Evolutionary conservation across 2,329 filamentous ascomycete species (phyloP), one percentile per base, ranked within the genome.

Genomic region (Xylaria sp.): DNA sequence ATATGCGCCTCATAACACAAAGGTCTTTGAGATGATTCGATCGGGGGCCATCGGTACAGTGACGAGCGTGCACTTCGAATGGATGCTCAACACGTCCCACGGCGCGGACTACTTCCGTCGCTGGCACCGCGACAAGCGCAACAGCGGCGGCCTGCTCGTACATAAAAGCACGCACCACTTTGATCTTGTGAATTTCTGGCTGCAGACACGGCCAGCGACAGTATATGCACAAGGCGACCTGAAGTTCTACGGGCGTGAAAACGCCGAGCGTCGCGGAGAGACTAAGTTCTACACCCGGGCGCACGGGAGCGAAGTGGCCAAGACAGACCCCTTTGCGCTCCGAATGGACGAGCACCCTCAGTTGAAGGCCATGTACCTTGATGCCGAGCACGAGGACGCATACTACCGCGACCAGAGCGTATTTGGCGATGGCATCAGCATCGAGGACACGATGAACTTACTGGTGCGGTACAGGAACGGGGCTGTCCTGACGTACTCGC

Each of bases 101-200:
- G 87, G 87, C 17, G 86, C 87, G 1, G 87, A 89, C 73, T 89
- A 87, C 77, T 88, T 89, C 76, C 84, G 87, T 2, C 86, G 87
- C 10, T 89, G 87, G 87, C 87, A 89, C 72, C 83, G 87, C 13
- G 85, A 89, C 73, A 86, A 86, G 78, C 80, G 81, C 29, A 89
- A 89, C 76, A 85, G 83, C 63, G 87, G 87, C 13, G 86, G 86
- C 0, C 76, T 89, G 38, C 77, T 88, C 2, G 86, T 89, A 31
- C 87, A 89, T 76, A 89, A 89, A 74, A 86, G 85, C 25, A 89
- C 86, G 5, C 87, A 89, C 67, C 87, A 89, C 73, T 89, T 89
- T 69, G 87, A 89, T 72, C 81, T 89, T 9, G 82, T 89, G 61
- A 87, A 89, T 72, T 89, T 88, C 73, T 89, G 87, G 87, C 81